Base-by-base conservation (phyloP, 495 filamentous ascomycete genomes). In the Durotheca rogersii region DNA sequence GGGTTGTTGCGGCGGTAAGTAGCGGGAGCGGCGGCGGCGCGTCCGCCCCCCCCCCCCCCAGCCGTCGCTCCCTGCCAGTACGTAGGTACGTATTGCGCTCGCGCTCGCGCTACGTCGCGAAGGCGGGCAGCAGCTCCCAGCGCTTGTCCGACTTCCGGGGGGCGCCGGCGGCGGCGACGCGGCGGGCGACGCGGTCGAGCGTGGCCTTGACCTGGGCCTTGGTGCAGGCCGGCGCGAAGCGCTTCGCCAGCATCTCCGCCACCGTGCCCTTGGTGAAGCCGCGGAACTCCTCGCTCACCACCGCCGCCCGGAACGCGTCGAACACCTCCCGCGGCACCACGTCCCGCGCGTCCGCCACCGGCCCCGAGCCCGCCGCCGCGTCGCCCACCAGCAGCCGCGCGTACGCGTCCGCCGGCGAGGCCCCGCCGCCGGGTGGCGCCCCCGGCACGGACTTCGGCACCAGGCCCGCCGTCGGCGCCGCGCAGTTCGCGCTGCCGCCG, bases 121-220 rank as follows among this genome's bases (percentile, higher is more conserved):
- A 44, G 30, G 19, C 33, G 7, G 46, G 46, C 7, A 57, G 15
- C 4, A 64, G 41, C 1, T 42, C 52, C 62, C 62, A 66, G 23
- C 52, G 38, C 44, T 63, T 65, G 33, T 55, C 41, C 1, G 42
- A 47, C 44, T 58, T 78, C 82, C 42, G 79, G n/a, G n/a, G n/a
- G 62, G 16, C 87, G 78, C 38, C 56, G 9, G 49, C 33, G 5
- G 49, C 48, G 21, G 25, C 53, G 17, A 88, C 73, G 11, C 87
- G 75, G 16, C 80, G 77, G 1, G 90, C 90, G 16, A 87, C 70
- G n/a, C 66, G 69, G 50, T 79, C 82, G 20, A 96, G 68, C 0
- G 88, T 93, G 25, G 82, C 77, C 52, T 81, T 88, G 20, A 96
- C 79, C 2, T 81, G 77, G 18, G 83, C 78, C 53, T 88, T 89